phyloP scores from a whole-genome alignment of 1,139 yeast genomes.

The Nadsonia starkeyi-henricii region DNA sequence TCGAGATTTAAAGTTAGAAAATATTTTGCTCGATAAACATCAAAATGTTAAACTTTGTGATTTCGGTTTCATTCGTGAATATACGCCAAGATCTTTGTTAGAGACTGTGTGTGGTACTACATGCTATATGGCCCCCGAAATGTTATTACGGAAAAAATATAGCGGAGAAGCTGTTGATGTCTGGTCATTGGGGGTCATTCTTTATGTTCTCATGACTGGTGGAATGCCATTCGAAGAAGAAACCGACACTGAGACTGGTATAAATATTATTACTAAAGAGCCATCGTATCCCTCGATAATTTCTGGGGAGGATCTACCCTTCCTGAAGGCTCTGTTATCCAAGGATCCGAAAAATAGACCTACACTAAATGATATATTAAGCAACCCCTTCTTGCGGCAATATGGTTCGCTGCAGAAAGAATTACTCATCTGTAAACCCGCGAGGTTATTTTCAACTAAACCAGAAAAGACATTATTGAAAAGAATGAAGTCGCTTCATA shows the following conservation, averaged over 20 bases:
- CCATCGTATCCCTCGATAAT: conserved; percentile 34
- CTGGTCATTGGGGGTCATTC: conserved; percentile 89
- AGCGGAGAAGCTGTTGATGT: conserved; percentile 73
- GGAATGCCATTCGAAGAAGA: conserved; percentile 86
- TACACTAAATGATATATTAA: conserved; percentile 42
- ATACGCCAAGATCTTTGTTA: conserved; percentile 40
- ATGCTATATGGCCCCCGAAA: conserved; percentile 94
- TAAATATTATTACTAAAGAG: conserved; percentile 47
- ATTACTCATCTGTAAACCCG: conserved; percentile 24
- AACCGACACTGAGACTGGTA: conserved; percentile 47
- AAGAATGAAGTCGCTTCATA: conserved; percentile 46
- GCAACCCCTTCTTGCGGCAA: conserved; percentile 45
- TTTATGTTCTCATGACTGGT: conserved; percentile 80
- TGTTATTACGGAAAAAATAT: conserved; percentile 52
- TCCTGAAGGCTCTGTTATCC: conserved; percentile 41
- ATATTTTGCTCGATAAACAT: conserved; percentile 60
- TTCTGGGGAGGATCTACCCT: conserved; percentile 29
- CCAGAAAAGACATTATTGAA: conserved; percentile 55
- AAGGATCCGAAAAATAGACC: conserved; percentile 63
- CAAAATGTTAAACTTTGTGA: conserved; percentile 68
- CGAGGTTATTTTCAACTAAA: conserved; percentile 40
- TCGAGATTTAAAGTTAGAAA: conserved; percentile 80
- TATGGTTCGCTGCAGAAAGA: conserved; percentile 32
- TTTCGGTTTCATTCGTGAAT: conserved; percentile 88
- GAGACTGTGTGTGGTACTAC: conserved; percentile 90